Base-by-base conservation (phyloP, 257 asterid species). In the Lavandula angustifolia region DNA sequence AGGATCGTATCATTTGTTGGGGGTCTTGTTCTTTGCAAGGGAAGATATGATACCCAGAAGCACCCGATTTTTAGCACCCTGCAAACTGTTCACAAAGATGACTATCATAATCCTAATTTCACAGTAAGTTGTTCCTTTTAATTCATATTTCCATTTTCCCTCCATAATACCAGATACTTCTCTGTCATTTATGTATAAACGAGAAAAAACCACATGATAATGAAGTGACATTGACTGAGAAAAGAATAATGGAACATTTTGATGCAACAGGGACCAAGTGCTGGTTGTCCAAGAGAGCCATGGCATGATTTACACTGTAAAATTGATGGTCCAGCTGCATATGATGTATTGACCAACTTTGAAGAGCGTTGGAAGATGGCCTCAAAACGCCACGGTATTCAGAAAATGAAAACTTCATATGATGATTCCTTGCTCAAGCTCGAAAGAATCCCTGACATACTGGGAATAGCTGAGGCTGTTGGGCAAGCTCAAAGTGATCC, bases 231-330 rank as follows among this genome's bases (percentile, higher is more conserved):
- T 49, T n/a, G n/a, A n/a, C n/a, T n/a, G n/a, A n/a, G n/a, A n/a
- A n/a, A n/a, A n/a, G n/a, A n/a, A n/a, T n/a, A n/a, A n/a, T n/a
- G n/a, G n/a, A n/a, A n/a, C n/a, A n/a, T n/a, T n/a, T n/a, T n/a
- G n/a, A n/a, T n/a, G n/a, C n/a, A n/a, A 29, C 73, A 91, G 97
- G 96, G 91, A 37, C 82, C 96, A 6, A 65, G 75, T 50, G 43
- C 64, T 37, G 95, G 88, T 61, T 81, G 89, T 71, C 96, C 97
- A 52, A 79, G 97, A 69, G 97, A 91, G 74, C 91, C 97, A 13
- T 90, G 97, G 97, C 97, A 90, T 54, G 97, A 90, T 84, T 69
- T 90, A 55, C 97, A 90, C 71, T 63, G 88, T 60, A 84, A 73
- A 76, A 81, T 90, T 13, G 96, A 90, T 66, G 96, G 96, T 63